Conservation (phyloP, 2,329 filamentous ascomycete genomes). For the Xylariaceae sp. region DNA sequence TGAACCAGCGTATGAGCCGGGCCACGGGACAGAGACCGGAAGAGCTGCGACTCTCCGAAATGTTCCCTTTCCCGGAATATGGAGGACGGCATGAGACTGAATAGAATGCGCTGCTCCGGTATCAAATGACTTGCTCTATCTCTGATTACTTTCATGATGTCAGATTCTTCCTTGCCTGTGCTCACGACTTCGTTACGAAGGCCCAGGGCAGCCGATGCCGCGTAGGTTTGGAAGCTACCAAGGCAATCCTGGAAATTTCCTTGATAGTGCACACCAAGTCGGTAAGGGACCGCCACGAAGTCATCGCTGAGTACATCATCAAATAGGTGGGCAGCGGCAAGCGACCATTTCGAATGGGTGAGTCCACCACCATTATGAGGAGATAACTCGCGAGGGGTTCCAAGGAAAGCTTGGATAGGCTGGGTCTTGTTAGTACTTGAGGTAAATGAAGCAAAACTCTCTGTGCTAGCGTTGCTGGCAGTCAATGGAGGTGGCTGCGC, state of each 20-base stretch:
- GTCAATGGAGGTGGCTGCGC: constrained; percentile 64
- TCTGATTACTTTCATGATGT: constrained; percentile 84
- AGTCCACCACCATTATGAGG: constrained; percentile 68
- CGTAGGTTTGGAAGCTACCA: constrained; percentile 93
- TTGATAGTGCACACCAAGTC: constrained; percentile 84
- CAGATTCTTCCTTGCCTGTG: constrained; percentile 83
- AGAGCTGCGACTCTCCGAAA: constrained; percentile 71
- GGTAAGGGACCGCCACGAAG: constrained; percentile 82
- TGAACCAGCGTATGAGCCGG: constrained; percentile 65
- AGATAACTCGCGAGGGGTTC: constrained; percentile 85
- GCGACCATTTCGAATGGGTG: constrained; percentile 76
- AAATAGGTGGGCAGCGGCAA: constrained; percentile 86
- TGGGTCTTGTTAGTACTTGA: constrained; percentile 54
- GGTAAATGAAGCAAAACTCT: constrained; percentile 67
- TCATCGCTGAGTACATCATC: constrained; percentile 88
- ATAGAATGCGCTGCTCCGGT: constrained; percentile 73
- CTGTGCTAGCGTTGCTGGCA: constrained; percentile 55
- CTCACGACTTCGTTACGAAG: constrained; percentile 88
- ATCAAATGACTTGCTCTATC: constrained; percentile 78
- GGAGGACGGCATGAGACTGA: constrained; percentile 78
- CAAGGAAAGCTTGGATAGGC: constrained; percentile 86
- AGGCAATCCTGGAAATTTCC: constrained; percentile 97
- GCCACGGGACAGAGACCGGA: constrained; percentile 70
- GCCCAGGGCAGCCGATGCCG: constrained; percentile 84
- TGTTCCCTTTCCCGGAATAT: constrained; percentile 78